phyloP scores from a whole-genome alignment of 306 rosid species.

The Castanopsis chinensis region DNA sequence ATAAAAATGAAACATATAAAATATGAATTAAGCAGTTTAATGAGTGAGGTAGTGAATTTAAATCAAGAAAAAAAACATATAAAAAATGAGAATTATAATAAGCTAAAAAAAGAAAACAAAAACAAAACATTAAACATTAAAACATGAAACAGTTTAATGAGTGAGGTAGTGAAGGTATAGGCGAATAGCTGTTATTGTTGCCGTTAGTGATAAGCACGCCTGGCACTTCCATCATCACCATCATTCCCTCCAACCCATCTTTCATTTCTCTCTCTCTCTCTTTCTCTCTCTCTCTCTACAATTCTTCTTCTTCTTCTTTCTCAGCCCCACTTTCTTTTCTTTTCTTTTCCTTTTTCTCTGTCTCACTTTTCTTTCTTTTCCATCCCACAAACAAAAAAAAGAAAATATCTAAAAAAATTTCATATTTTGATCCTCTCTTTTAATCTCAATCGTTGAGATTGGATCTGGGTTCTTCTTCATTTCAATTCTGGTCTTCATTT shows the following conservation, averaged over 20 bases:
- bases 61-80: not conserved
- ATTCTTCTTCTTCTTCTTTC: constrained; percentile 31
- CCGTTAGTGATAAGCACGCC: constrained; percentile 99
- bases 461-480: constrained; percentile 48
- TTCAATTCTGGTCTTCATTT: constrained; percentile 26
- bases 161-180: constrained; percentile 35
- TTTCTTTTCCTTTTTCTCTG: not conserved
- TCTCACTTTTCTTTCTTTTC: constrained; percentile 22
- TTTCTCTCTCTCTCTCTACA: constrained; percentile 47
- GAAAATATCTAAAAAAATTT: not conserved
- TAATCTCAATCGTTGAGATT: constrained; percentile 31
- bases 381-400: not conserved
- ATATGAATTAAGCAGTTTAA: too few relatives aligned
- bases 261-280: constrained; percentile 31
- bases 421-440: constrained; percentile 5
- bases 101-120: not conserved
- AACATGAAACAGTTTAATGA: constrained; percentile 31
- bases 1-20: too few relatives aligned
- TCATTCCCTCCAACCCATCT: constrained; percentile 71
- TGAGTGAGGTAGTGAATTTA: not conserved
- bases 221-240: constrained; percentile 54
- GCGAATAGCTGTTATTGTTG: constrained; percentile 45
- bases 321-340: constrained; percentile 12
- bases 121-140: constrained; percentile 30
- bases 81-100: not conserved